Conservation (phyloP, 495 filamentous ascomycete species). For the Cryomyces antarcticus region DNA sequence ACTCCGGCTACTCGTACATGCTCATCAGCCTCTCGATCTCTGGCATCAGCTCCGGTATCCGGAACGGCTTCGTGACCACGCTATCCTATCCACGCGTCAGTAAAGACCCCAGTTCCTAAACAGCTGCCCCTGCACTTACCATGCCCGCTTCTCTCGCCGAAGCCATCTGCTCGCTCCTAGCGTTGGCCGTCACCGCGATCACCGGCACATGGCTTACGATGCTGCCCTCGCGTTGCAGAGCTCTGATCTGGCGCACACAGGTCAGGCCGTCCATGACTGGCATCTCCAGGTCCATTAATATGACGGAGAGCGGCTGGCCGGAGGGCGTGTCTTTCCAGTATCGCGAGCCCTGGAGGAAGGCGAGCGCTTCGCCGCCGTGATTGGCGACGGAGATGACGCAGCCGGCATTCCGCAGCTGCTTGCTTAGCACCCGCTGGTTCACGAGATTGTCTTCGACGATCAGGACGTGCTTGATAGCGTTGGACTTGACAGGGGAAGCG, state of each 20-base stretch:
- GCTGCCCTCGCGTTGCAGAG: conserved; percentile 6
- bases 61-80: not conserved
- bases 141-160: conserved; percentile 14
- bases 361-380: conserved; percentile 16
- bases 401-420: conserved; percentile 10
- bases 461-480: conserved; percentile 4
- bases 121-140: conserved; percentile 3
- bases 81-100: not conserved
- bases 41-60: not conserved
- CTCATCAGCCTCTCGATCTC: not conserved
- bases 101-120: not conserved
- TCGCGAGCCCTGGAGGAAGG: conserved; percentile 5
- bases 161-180: conserved; percentile 10
- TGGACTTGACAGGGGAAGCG: not conserved
- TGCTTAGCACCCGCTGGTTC: conserved; percentile 16
- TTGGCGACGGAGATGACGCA: conserved; percentile 15
- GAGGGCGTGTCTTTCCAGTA: not conserved
- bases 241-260: conserved; percentile 8
- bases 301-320: conserved; percentile 4
- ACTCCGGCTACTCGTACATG: too few relatives aligned
- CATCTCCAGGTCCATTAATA: conserved; percentile 21
- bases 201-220: conserved; percentile 9
- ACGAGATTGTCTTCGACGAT: conserved; percentile 18
- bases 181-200: conserved; percentile 17
- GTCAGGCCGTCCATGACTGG: conserved; percentile 17